These are phyloP conservation scores for Middelhovenomyces tepae DNA, from an alignment of 805 yeast species.

Conservation along the genomic window DNA sequence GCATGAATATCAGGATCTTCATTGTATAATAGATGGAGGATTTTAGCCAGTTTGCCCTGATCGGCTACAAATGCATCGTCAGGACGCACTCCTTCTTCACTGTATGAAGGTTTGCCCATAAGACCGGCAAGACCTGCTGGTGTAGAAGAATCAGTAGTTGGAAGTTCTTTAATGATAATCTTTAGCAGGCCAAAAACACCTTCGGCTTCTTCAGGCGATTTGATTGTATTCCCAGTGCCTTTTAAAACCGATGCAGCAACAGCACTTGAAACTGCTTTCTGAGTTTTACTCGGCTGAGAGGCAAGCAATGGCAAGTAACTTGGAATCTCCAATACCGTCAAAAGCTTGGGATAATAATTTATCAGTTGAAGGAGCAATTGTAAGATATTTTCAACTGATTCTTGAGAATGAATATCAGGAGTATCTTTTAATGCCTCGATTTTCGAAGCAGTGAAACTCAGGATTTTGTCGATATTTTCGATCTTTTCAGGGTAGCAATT, in stretches of 20 bases:
- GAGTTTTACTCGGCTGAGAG: constrained; percentile 43
- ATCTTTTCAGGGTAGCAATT: constrained; percentile 56
- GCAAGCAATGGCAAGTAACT: constrained; percentile 47
- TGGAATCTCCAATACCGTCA: constrained; percentile 31
- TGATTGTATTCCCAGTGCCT: constrained; percentile 21
- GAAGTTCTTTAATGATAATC: constrained; percentile 40
- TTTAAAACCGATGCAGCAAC: constrained; percentile 51
- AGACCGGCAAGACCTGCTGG: constrained; percentile 12
- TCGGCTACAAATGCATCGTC: constrained; percentile 24
- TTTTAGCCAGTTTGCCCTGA: constrained; percentile 42
- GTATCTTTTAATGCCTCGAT: constrained; percentile 18
- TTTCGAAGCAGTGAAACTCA: constrained; percentile 38
- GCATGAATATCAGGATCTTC: constrained; percentile 39
- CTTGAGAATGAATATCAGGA: constrained; percentile 19
- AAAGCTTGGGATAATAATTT: constrained; percentile 21
- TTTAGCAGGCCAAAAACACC: constrained; percentile 51
- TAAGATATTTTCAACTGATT: constrained; percentile 21
- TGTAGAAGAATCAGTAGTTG: constrained; percentile 14
- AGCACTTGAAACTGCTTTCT: constrained; percentile 48
- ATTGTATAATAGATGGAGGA: constrained; percentile 54
- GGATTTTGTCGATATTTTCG: constrained; percentile 53
- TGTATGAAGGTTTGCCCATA: constrained; percentile 8
- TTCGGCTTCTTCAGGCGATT: constrained; percentile 42
- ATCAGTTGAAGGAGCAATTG: constrained; percentile 29
- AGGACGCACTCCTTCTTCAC: constrained; percentile 11